Evolutionary conservation across 352 stramenopile genomes (phyloP).

Genomic region (Plasmopara viticola): DNA sequence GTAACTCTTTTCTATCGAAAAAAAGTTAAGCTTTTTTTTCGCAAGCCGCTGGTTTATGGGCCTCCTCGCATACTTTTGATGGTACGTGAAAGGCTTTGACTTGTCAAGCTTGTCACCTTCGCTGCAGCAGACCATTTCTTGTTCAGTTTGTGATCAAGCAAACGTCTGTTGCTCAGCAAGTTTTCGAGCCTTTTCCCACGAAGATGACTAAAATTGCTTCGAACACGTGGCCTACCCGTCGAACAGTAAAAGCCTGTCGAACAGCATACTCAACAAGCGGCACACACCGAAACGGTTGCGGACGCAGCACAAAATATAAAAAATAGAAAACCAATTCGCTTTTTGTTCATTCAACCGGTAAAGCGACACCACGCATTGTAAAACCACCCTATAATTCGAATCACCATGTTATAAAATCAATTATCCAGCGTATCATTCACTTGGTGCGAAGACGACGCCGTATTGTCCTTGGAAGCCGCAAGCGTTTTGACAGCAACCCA

Average conservation of each 20-base stretch:
- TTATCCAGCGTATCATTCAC: background rate
- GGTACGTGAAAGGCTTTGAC: too few species aligned
- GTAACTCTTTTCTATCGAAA: too few species aligned
- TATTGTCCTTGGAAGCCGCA: background rate
- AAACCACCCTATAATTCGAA: background rate
- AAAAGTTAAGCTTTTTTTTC: too few species aligned
- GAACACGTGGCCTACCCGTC: too few species aligned
- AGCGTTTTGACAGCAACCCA: slow-evolving; percentile 32
- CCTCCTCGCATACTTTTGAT: too few species aligned
- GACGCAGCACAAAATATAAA: background rate
- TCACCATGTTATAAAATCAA: background rate
- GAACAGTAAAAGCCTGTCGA: slow-evolving; percentile 19
- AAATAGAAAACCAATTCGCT: background rate
- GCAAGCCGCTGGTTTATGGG: too few species aligned
- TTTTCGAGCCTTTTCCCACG: too few species aligned
- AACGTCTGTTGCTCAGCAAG: too few species aligned
- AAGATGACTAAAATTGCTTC: too few species aligned
- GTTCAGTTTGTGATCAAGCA: too few species aligned
- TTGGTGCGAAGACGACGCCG: background rate
- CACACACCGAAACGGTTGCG: background rate
- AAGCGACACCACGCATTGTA: background rate
- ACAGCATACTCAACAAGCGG: slow-evolving; percentile 22
- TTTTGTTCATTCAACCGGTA: background rate
- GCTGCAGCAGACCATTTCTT: too few species aligned
- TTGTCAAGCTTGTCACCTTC: too few species aligned